These are phyloP conservation scores for Podospora didyma DNA, from an alignment of 495 filamentous ascomycete genomes.

Conservation along the genomic window DNA sequence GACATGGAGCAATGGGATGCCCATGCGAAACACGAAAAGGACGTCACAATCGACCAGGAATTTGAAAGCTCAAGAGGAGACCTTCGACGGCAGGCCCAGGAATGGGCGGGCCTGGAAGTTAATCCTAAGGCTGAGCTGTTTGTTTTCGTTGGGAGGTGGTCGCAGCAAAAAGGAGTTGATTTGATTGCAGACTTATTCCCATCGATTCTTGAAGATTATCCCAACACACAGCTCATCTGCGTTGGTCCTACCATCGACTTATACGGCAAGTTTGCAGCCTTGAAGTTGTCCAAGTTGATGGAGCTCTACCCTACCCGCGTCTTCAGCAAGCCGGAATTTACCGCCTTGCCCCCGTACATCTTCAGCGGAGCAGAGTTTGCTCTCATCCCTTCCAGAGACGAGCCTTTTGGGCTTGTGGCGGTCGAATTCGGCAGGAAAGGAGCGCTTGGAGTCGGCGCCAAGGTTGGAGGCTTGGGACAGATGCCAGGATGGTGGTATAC, in stretches of 20 bases:
- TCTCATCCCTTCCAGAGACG: constrained; percentile 69
- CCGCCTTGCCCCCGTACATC: constrained; percentile 63
- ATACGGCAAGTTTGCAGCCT: constrained; percentile 69
- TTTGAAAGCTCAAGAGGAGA: constrained; percentile 54
- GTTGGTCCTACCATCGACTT: constrained; percentile 70
- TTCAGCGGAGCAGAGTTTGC: constrained; percentile 75
- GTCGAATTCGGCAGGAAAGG: constrained; percentile 77
- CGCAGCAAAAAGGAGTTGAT: constrained; percentile 71
- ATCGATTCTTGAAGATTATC: constrained; percentile 56
- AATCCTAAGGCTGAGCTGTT: constrained; percentile 64
- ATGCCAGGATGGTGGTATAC: constrained; percentile 75
- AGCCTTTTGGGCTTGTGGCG: constrained; percentile 71
- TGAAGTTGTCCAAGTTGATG: constrained; percentile 69
- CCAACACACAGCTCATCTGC: constrained; percentile 62
- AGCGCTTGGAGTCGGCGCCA: constrained; percentile 66
- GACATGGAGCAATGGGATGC: constrained; percentile 65
- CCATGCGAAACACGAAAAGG: constrained; percentile 33
- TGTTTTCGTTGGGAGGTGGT: constrained; percentile 75
- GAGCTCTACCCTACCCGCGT: constrained; percentile 65
- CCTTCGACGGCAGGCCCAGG: constrained; percentile 63
- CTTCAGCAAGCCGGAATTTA: constrained; percentile 70
- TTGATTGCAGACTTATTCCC: constrained; percentile 72
- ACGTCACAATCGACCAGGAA: constrained; percentile 50
- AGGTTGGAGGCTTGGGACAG: constrained; percentile 64
- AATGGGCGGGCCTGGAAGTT: constrained; percentile 65